Base-by-base conservation (phyloP, 2,329 filamentous ascomycete species). In the Paecilomyces formosus region DNA sequence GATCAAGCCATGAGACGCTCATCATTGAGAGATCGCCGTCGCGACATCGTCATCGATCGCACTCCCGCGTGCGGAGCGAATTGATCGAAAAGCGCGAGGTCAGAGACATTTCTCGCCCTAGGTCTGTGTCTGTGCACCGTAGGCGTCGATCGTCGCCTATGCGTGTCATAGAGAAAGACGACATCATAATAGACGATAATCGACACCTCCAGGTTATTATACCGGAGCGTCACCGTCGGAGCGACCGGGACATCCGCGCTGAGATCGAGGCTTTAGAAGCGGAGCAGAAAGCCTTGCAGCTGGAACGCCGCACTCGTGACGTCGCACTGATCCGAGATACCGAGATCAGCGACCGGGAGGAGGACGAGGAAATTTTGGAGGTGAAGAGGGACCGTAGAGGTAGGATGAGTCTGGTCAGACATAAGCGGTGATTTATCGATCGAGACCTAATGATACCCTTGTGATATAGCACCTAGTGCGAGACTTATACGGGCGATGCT, bases 321-420 rank as follows among this genome's bases (percentile, higher is more conserved):
- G 68, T 73, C 53, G 70, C 74, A 22, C 62, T 71, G 52, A 68
- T 71, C 51, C 67, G 65, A 21, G 64, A 69, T 21, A 71, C 68
- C n/a, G 63, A 72, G 39, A 67, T 73, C 18, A 70, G 75, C 60
- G 70, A 72, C 50, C 62, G 70, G 33, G 62, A 78, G 66, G 68
- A 80, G 65, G 73, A 74, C 45, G 76, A 81, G 55, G 83, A 85
- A 60, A 75, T 86, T 5, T 67, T 78, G 3, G 76, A 80, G 61
- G 85, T 96, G 68, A 89, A 91, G 78, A 91, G 89, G 81, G 91
- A 97, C 78, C 88, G 88, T 81, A 94, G 90, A 92, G 92, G 92
- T 95, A 94, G 88, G 89, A 87, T 94, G 85, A 64, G 65, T 58
- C 62, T 72, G 63, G 65, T 76, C 57, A 62, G 62, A 53, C 63